Evolutionary conservation across 2,329 filamentous ascomycete species (phyloP).

Genomic region (Aspergillus fumigatiaffinis): DNA sequence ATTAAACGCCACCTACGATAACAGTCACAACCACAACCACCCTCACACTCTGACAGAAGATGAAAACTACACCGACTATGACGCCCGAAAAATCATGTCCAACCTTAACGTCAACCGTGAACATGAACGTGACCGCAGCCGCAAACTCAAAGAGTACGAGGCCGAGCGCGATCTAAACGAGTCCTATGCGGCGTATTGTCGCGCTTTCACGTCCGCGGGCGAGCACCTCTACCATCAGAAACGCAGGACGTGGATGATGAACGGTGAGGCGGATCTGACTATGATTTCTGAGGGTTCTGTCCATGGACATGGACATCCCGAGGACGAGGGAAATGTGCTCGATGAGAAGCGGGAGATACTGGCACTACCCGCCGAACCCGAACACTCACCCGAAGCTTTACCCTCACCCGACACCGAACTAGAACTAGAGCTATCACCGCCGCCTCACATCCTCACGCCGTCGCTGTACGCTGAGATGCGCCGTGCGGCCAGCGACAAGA

Average conservation of each 20-base stretch:
- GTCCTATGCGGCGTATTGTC: slow-evolving; percentile 13
- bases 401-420: too few relatives aligned
- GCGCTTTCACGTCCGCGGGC: slow-evolving; percentile 8
- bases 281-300: too few relatives aligned
- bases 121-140: not conserved
- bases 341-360: not conserved
- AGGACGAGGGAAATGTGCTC: not conserved
- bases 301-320: too few relatives aligned
- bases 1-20: not conserved
- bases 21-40: not conserved
- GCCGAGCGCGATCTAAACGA: not conserved
- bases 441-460: slow-evolving; percentile 1
- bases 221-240: not conserved
- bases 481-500: not conserved
- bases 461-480: not conserved
- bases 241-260: not conserved
- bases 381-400: too few relatives aligned
- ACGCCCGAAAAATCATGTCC: not conserved
- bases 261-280: not conserved
- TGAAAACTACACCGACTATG: too few relatives aligned
- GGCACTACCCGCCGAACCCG: not conserved
- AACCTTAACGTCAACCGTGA: not conserved
- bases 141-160: not conserved
- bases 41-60: not conserved
- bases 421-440: not conserved